Evolutionary conservation across 2,329 filamentous ascomycete species (phyloP), one percentile per base, ranked within the genome.

Genomic region (Aspergillus flavus): DNA sequence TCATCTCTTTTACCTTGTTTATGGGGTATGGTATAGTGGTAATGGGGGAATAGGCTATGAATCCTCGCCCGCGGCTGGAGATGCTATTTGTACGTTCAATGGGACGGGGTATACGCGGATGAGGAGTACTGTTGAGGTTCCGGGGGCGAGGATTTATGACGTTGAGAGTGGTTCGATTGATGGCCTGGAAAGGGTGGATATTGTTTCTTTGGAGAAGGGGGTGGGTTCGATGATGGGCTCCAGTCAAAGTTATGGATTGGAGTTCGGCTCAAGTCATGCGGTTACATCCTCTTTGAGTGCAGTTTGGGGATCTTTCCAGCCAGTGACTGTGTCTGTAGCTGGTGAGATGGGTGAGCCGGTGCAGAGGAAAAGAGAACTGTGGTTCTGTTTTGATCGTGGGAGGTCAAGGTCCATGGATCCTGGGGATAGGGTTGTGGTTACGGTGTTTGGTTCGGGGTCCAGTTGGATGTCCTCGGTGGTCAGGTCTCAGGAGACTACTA

Each of bases 71-170:
- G 30, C 10, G 3, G 59, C 66, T 21, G 71, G 70, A 0, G 61
- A 70, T 53, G 70, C 71, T 2, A 61, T 72, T 57, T 73, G 72
- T 56, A 68, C 69, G 3, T 70, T 73, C 60, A 72, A 72, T 52
- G 71, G 72, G 14, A 71, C 66, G 1, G 72, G 69, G 14, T 72
- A 72, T 57, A 43, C 32, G 3, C n/a, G 65, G 14, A 26, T 60
- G 4, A 58, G 62, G 19, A 19, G 53, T 4, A 50, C 28, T 1
- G n/a, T 66, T 6, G 7, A 52, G 2, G 30, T 72, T 6, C 65
- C 65, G 3, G 66, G 70, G 41, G 69, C 64, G 10, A 16, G 34
- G 7, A 61, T 71, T 11, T 70, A 68, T 34, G 57, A 58, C 14
- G 11, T 16, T 3, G 34, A 3, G 14, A 36, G 4, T 57, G 45